A percentile compares a stretch with the other conserved stretches of the same genome.
Evolutionary conservation across 1,139 yeast genomes (phyloP).

Genomic region (Candida glucosophila): DNA sequence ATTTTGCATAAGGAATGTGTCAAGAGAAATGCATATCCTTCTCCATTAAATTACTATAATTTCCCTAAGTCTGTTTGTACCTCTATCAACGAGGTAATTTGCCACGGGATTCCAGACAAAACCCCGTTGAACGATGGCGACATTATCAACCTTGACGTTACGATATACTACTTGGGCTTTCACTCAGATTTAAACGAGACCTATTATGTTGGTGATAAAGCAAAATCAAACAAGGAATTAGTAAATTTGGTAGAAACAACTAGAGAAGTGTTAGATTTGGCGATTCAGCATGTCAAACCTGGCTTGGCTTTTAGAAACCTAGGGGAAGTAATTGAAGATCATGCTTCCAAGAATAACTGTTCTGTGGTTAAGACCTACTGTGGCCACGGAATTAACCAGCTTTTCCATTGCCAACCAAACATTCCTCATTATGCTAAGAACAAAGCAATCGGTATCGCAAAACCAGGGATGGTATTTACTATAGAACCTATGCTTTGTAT

Average conservation of each 20-base stretch:
- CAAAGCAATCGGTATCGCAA: conserved; percentile 88
- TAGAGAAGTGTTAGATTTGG: conserved; percentile 78
- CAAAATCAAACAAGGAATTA: conserved; percentile 61
- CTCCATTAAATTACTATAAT: conserved; percentile 90
- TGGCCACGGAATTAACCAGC: conserved; percentile 87
- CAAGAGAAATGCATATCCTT: conserved; percentile 87
- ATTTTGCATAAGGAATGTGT: conserved; percentile 83
- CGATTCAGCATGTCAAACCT: conserved; percentile 82
- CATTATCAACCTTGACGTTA: conserved; percentile 83
- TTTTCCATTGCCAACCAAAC: conserved; percentile 90
- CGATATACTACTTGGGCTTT: conserved; percentile 77
- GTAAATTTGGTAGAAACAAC: conserved; percentile 92
- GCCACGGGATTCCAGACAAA: conserved; percentile 97
- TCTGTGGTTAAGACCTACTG: conserved; percentile 87
- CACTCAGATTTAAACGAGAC: conserved; percentile 97
- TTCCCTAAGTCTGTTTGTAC: conserved; percentile 93
- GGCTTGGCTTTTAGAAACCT: conserved; percentile 82
- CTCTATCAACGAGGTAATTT: conserved; percentile 86
- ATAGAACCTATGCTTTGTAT: conserved; percentile 96
- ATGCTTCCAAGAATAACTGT: conserved; percentile 70
- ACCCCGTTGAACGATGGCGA: conserved; percentile 87
- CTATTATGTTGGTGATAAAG: conserved; percentile 91
- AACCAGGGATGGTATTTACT: conserved; percentile 95
- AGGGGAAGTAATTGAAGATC: conserved; percentile 84
- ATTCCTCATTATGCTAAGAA: conserved; percentile 92